Evolutionary conservation across 2,329 filamentous ascomycete genomes (phyloP).

Genomic region (Paecilomyces sp.): DNA sequence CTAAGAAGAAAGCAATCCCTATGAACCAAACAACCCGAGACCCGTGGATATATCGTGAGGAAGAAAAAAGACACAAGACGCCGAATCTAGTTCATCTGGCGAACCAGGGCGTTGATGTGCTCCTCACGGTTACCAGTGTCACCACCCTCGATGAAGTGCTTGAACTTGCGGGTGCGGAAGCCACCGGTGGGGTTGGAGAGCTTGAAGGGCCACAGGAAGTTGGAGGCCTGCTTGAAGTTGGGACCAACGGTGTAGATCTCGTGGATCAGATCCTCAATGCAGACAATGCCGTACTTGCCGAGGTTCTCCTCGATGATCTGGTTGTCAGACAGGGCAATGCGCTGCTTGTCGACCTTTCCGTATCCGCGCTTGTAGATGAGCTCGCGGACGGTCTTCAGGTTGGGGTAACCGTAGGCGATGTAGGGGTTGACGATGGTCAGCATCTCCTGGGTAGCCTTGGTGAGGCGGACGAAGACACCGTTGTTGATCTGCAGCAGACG

Average conservation of each 20-base stretch:
- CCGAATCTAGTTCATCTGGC: constrained; percentile 86
- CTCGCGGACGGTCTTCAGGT: constrained; percentile 98
- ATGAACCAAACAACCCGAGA: constrained; percentile 26
- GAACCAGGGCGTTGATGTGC: constrained; percentile 91
- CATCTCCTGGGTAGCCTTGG: constrained; percentile 97
- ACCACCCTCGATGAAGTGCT: constrained; percentile 98
- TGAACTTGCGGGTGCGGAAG: constrained; percentile 96
- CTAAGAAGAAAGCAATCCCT: constrained; percentile 22
- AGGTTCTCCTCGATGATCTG: constrained; percentile 93
- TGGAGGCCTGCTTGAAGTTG: constrained; percentile 99
- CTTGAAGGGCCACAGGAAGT: constrained; percentile 99
- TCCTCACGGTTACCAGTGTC: constrained; percentile 98
- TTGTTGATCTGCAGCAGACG: constrained; percentile 99
- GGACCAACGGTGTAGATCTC: constrained; percentile 98
- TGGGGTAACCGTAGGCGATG: constrained; percentile 98
- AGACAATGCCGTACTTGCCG: constrained; percentile 98
- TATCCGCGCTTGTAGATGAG: constrained; percentile 99
- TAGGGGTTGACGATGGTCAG: constrained; percentile 98
- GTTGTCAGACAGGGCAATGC: constrained; percentile 94
- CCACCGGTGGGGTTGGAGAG: constrained; percentile 96
- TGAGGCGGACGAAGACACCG: constrained; percentile 94
- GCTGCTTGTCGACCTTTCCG: constrained; percentile 98
- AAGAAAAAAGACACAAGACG: not conserved
- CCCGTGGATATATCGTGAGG: constrained; percentile 14
- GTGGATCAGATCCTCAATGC: constrained; percentile 98